These are phyloP conservation scores for Barnettozyma populi DNA, from an alignment of 805 yeast species.

Conservation along the genomic window DNA sequence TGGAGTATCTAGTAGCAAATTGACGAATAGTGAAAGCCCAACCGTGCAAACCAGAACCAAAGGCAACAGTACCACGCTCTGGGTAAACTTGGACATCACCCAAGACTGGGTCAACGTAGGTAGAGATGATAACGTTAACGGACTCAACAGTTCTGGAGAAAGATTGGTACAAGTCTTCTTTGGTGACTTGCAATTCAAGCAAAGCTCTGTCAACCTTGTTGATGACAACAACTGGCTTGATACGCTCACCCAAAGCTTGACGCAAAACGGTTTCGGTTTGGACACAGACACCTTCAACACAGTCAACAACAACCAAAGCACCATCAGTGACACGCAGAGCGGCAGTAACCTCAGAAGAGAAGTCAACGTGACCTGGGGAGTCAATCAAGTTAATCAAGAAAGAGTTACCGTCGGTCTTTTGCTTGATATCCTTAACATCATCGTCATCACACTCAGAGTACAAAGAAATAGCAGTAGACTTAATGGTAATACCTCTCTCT, in stretches of 20 bases:
- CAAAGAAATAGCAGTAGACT: conserved; percentile 97
- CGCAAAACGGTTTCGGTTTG: conserved; percentile 99
- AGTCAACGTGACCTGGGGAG: conserved; percentile 99
- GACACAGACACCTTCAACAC: conserved; percentile 99
- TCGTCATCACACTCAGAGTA: conserved; percentile 84
- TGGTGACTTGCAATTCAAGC: conserved; percentile 96
- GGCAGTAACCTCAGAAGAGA: conserved; percentile 99
- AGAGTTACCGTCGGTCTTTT: conserved; percentile 77
- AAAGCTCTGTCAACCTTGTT: conserved; percentile 99
- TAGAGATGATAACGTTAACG: conserved; percentile 95
- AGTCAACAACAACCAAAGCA: conserved; percentile 98
- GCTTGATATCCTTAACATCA: conserved; percentile 87
- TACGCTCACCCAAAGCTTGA: conserved; percentile 98
- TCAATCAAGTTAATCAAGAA: conserved; percentile 97
- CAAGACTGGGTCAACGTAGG: conserved; percentile 82
- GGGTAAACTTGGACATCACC: conserved; percentile 99
- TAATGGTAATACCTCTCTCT: conserved; percentile 99
- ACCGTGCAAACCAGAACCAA: conserved; percentile 99
- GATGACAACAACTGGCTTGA: conserved; percentile 96
- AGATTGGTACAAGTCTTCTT: conserved; percentile 98
- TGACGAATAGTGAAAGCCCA: conserved; percentile 99
- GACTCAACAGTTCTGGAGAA: conserved; percentile 99
- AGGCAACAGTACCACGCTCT: conserved; percentile 97
- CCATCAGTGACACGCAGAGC: conserved; percentile 99
- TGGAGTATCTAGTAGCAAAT: conserved; percentile 95